A percentile compares a stretch with the other conserved stretches of the same genome.
phyloP scores from a whole-genome alignment of 352 stramenopile species.

The Labyrinthula sp. region DNA sequence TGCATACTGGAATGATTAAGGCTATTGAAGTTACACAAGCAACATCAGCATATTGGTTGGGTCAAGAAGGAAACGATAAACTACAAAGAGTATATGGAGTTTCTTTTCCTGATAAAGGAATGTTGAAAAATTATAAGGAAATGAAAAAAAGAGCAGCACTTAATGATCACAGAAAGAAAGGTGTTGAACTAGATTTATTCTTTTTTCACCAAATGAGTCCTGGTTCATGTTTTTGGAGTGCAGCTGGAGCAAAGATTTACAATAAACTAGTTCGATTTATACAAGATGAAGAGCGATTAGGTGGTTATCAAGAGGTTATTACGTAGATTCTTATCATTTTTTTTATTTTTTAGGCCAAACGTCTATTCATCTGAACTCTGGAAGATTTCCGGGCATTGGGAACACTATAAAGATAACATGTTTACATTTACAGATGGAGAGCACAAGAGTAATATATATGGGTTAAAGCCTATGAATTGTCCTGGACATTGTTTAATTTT shows the following conservation, averaged over 20 bases:
- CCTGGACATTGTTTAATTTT: conserved; percentile 96
- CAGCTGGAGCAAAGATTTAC: conserved; percentile 89
- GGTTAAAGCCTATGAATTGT: conserved; percentile 99
- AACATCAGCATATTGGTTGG: conserved; percentile 85
- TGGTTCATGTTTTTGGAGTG: conserved; percentile 88
- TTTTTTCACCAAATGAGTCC: conserved; percentile 78
- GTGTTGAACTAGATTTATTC: conserved; percentile 81
- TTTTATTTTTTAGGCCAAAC: too few relatives aligned
- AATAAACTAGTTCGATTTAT: conserved; percentile 94
- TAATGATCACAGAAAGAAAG: conserved; percentile 80
- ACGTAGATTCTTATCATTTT: too few relatives aligned
- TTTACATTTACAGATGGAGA: conserved; percentile 90
- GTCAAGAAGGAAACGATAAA: conserved; percentile 82
- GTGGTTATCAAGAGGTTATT: conserved; percentile 79
- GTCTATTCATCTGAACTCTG: conserved; percentile 94
- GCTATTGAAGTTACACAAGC: conserved; percentile 75
- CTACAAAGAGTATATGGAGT: conserved; percentile 90
- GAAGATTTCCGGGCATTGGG: conserved; percentile 76
- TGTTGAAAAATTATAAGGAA: conserved; percentile 87
- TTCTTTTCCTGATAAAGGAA: conserved; percentile 89
- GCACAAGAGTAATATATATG: conserved; percentile 59
- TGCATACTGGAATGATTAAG: conserved; percentile 82
- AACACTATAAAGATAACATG: conserved; percentile 97
- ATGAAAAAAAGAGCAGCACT: conserved; percentile 83
- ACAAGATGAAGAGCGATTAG: conserved; percentile 56